These are phyloP conservation scores for Cercospora sp. DNA, from an alignment of 2,329 filamentous ascomycete species.

Conservation along the genomic window DNA sequence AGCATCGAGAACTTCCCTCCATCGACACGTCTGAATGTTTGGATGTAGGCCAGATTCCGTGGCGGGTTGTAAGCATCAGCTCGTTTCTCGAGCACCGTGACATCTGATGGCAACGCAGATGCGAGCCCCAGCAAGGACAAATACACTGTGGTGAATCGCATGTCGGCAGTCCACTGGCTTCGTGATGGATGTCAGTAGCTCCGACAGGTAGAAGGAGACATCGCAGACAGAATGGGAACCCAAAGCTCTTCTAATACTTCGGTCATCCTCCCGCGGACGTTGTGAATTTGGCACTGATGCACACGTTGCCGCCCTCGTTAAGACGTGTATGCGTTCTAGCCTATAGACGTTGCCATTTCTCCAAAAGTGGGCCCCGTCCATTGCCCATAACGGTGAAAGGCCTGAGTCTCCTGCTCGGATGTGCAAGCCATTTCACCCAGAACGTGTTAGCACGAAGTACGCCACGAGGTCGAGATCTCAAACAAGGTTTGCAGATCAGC, in stretches of 20 bases:
- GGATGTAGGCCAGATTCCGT: constrained; percentile 31
- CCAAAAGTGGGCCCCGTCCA: background rate
- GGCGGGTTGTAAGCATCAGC: constrained; percentile 24
- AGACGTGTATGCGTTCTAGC: background rate
- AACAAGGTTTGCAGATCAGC: constrained; percentile 16
- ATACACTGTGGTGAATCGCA: background rate
- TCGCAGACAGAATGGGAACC: background rate
- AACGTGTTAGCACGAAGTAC: constrained; percentile 7
- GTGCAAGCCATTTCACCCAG: background rate
- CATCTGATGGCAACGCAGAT: constrained; percentile 6
- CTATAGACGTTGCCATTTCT: constrained; percentile 1
- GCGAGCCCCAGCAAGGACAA: constrained; percentile 11
- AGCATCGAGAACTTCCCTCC: constrained; percentile 32
- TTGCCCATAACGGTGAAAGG: constrained; percentile 1
- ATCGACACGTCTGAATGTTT: constrained; percentile 31
- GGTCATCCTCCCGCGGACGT: background rate
- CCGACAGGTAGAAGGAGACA: background rate
- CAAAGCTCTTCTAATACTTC: background rate
- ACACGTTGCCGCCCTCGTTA: constrained; percentile 1
- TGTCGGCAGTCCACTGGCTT: background rate
- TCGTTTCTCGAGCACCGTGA: constrained; percentile 5
- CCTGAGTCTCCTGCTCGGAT: constrained; percentile 3
- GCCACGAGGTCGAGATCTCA: constrained; percentile 18
- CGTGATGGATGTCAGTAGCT: background rate
- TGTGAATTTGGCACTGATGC: background rate